These are phyloP conservation scores for Dictyostelium intermedium DNA, from an alignment of 78 protist species.

Conservation along the genomic window DNA sequence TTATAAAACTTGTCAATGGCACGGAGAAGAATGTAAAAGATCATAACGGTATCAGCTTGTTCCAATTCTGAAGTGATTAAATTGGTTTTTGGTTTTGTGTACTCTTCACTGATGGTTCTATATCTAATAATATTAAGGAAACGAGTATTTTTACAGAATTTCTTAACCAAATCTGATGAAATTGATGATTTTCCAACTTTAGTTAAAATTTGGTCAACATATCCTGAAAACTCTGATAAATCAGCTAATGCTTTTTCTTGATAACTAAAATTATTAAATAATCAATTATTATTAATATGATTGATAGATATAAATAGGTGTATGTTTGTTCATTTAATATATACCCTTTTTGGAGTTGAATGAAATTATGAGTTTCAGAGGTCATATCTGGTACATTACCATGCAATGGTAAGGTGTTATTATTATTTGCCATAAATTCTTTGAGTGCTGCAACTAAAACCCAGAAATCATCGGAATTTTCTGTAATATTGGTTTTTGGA, in stretches of 20 bases:
- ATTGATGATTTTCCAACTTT: not conserved
- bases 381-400: conserved; percentile 93
- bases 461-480: conserved; percentile 82
- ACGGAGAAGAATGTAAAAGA: conserved; percentile 51
- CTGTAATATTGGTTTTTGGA: conserved; percentile 3
- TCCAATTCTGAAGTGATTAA: conserved; percentile 27
- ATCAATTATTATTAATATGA: not conserved
- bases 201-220: conserved; percentile 55
- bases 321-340: too few species aligned
- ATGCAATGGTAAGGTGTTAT: conserved; percentile 83
- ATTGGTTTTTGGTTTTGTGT: not conserved
- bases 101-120: conserved; percentile 48
- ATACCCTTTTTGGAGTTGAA: conserved; percentile 85
- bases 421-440: conserved; percentile 70
- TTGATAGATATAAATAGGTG: too few species aligned
- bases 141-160: conserved; percentile 79
- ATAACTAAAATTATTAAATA: conserved; percentile 45
- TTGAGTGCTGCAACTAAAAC: conserved; percentile 82
- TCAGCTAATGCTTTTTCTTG: conserved; percentile 79
- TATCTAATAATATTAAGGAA: conserved; percentile 52
- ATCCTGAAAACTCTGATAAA: conserved; percentile 29
- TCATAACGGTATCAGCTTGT: conserved; percentile 42
- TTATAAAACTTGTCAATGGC: conserved; percentile 45
- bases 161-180: conserved; percentile 37
- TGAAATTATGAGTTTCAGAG: conserved; percentile 81